Conservation (phyloP, 1,284 basidiomycete species). For the Cerrena zonata region DNA sequence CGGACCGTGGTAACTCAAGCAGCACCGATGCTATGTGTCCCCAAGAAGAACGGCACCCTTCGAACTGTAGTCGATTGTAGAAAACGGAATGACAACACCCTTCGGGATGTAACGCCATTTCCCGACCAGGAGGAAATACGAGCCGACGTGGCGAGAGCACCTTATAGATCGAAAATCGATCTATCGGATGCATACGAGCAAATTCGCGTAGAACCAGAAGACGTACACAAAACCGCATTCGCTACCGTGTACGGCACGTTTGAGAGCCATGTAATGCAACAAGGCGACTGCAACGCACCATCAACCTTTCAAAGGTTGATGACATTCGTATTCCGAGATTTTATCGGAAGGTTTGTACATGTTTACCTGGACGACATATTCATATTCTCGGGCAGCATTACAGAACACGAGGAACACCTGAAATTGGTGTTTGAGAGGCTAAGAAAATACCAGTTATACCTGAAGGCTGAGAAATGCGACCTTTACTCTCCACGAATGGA, state of each 20-base stretch:
- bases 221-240: no score
- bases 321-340: slow-evolving; percentile 27
- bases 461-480: no score
- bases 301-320: no score
- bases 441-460: slow-evolving; percentile 7
- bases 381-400: slow-evolving; percentile 18
- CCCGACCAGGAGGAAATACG: slow-evolving; percentile 30
- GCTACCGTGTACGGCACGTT: slow-evolving; percentile 20
- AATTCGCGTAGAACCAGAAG: slow-evolving; percentile 19
- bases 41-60: slow-evolving; percentile 19
- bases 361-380: slow-evolving; percentile 30
- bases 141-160: slow-evolving; percentile 18
- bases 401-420: slow-evolving; percentile 26
- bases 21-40: no score
- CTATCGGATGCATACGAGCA: slow-evolving; percentile 25
- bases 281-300: slow-evolving; percentile 30
- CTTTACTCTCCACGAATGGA: no score
- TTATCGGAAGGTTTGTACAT: slow-evolving; percentile 25
- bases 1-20: no score
- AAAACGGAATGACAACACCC: slow-evolving; percentile 25
- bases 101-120: slow-evolving; percentile 26
- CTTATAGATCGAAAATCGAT: slow-evolving; percentile 24
- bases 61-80: slow-evolving; percentile 21
- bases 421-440: slow-evolving; percentile 19
- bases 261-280: slow-evolving; percentile 27